Conservation (phyloP, 2,329 filamentous ascomycete genomes). For the Stylonectria norvegica region DNA sequence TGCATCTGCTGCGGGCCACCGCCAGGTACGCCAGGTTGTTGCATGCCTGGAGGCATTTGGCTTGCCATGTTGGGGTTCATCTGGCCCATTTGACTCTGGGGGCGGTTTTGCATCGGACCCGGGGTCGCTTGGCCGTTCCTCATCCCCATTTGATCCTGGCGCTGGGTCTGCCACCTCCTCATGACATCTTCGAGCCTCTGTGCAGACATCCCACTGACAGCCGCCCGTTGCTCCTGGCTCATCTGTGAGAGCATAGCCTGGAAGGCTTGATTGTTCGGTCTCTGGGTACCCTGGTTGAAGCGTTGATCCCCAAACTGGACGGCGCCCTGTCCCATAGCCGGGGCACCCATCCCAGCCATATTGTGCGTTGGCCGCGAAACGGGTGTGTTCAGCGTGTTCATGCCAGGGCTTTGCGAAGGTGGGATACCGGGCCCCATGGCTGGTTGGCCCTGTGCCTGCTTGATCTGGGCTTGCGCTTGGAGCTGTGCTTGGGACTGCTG, state of each 20-base stretch:
- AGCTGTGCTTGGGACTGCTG: slow-evolving; percentile 35
- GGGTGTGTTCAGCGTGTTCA: slow-evolving; percentile 57
- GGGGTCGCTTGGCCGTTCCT: slow-evolving; percentile 30
- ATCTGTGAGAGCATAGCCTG: slow-evolving; percentile 44
- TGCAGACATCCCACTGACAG: slow-evolving; percentile 41
- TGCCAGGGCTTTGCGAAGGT: slow-evolving; percentile 56
- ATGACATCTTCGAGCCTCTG: slow-evolving; percentile 53
- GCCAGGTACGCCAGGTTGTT: slow-evolving; percentile 26
- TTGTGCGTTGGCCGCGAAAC: slow-evolving; percentile 42
- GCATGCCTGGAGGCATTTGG: slow-evolving; percentile 30
- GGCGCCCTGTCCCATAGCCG: slow-evolving; percentile 43
- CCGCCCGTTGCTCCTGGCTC: slow-evolving; percentile 43
- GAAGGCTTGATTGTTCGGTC: slow-evolving; percentile 42
- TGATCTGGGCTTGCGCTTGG: slow-evolving; percentile 48
- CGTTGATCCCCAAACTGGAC: slow-evolving; percentile 49
- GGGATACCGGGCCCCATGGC: slow-evolving; percentile 48
- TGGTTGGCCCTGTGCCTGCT: slow-evolving; percentile 54
- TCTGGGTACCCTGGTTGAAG: slow-evolving; percentile 52
- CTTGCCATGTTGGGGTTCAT: slow-evolving; percentile 31
- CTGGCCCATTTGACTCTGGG: slow-evolving; percentile 30
- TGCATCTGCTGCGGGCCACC: slow-evolving; percentile 29
- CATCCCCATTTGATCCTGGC: slow-evolving; percentile 34
- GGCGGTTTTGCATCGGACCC: slow-evolving; percentile 32
- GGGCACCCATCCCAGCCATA: slow-evolving; percentile 41
- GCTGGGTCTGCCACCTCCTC: slow-evolving; percentile 43